phyloP scores from a whole-genome alignment of 805 yeast species.

The Clavispora asparagi region DNA sequence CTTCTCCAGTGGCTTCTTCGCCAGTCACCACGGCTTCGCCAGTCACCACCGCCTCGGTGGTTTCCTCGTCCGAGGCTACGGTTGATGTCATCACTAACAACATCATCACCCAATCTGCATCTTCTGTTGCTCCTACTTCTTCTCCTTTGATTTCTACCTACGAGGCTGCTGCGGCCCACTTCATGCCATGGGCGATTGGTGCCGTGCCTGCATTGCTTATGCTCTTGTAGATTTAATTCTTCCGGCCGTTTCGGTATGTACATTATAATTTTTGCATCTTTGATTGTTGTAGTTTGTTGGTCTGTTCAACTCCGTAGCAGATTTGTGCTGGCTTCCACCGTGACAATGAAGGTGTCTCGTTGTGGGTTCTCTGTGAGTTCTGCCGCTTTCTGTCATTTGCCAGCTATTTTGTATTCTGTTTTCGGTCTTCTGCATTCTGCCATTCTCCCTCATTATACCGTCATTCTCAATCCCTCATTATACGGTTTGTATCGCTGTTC shows the following conservation, averaged over 20 bases:
- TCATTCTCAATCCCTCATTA: too few relatives aligned
- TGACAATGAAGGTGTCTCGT: too few relatives aligned
- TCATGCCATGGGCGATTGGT: constrained; percentile 21
- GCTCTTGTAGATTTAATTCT: constrained; percentile 7
- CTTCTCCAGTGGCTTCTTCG: neutral
- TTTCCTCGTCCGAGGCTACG: constrained; percentile 12
- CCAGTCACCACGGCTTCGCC: neutral
- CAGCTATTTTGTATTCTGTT: too few relatives aligned
- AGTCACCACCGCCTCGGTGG: neutral
- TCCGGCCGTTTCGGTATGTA: neutral
- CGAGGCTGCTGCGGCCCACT: constrained; percentile 26
- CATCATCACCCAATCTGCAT: constrained; percentile 30
- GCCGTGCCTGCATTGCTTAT: constrained; percentile 18
- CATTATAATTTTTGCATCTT: neutral
- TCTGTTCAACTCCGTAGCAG: too few relatives aligned
- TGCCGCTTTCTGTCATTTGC: too few relatives aligned
- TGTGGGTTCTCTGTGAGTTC: too few relatives aligned
- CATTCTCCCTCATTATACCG: too few relatives aligned
- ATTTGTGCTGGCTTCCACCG: too few relatives aligned
- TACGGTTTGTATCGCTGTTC: too few relatives aligned
- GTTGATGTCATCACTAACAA: constrained; percentile 39
- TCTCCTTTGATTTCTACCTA: constrained; percentile 15
- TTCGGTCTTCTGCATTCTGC: too few relatives aligned
- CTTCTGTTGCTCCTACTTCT: constrained; percentile 8
- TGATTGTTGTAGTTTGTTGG: neutral